Conservation (phyloP, 768 basidiomycete genomes). For the Lactarius indigo region DNA sequence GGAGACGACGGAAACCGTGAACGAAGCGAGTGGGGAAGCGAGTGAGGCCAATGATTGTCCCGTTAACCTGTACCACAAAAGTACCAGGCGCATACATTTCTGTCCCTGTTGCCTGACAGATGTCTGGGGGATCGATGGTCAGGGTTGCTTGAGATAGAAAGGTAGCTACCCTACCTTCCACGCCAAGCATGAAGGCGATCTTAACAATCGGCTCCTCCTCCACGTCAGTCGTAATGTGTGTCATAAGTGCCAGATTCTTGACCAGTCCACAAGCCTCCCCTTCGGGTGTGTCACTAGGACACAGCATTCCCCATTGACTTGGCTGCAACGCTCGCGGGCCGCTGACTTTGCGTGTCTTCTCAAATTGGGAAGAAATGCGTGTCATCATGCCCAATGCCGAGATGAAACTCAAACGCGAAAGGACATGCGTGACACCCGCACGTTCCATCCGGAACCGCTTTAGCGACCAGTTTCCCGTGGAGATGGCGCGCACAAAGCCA, state of each 20-base stretch:
- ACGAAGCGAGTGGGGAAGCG: constrained; percentile 84
- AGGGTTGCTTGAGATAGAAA: not conserved
- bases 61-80: constrained; percentile 96
- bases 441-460: constrained; percentile 99
- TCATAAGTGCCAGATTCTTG: constrained; percentile 98
- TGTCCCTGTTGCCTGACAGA: constrained; percentile 84
- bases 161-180: constrained; percentile 67
- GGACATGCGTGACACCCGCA: constrained; percentile 96
- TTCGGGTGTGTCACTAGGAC: constrained; percentile 98
- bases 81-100: constrained; percentile 94
- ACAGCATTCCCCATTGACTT: constrained; percentile 98
- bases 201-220: constrained; percentile 92
- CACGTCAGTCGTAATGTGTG: constrained; percentile 98
- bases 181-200: constrained; percentile 91
- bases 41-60: constrained; percentile 91
- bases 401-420: constrained; percentile 93
- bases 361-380: constrained; percentile 96
- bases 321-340: constrained; percentile 96
- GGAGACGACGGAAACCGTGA: constrained; percentile 82
- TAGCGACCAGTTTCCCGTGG: constrained; percentile 98
- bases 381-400: constrained; percentile 99
- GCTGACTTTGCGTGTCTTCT: constrained; percentile 98
- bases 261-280: constrained; percentile 99
- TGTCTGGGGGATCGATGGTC: constrained; percentile 52
- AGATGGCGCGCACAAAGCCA: constrained; percentile 95